A percentile compares a stretch with the other conserved stretches of the same genome.
Conservation (phyloP, 73 alveolate genomes). For the Paramecium biaurelia region DNA sequence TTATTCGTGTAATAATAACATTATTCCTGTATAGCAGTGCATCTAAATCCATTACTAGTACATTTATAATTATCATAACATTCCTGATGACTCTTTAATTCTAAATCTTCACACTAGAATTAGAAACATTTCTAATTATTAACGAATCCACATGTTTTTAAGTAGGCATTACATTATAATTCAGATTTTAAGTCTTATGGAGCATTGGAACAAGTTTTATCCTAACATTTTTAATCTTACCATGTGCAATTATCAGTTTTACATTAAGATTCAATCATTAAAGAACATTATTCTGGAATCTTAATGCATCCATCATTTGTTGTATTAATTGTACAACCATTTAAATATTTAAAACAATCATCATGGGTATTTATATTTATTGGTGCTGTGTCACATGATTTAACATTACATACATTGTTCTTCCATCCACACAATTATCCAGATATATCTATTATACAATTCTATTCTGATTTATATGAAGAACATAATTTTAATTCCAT, state of each 20-base stretch:
- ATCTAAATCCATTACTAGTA: not conserved
- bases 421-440: not conserved
- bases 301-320: not conserved
- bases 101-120: not conserved
- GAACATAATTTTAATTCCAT: not conserved
- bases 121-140: not conserved
- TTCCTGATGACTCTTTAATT: not conserved
- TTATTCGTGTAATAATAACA: not conserved
- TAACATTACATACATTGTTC: not conserved
- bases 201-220: not conserved
- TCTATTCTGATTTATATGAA: not conserved
- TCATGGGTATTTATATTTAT: not conserved
- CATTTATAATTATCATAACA: not conserved
- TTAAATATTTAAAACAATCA: not conserved
- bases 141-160: not conserved
- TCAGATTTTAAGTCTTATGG: not conserved
- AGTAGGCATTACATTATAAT: not conserved
- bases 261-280: not conserved
- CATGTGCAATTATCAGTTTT: not conserved
- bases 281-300: not conserved
- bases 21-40: not conserved
- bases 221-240: not conserved
- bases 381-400: conserved; percentile 11
- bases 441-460: not conserved
- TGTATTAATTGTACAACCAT: not conserved